Percentiles rank a stretch among this genome's conserved stretches.
phyloP scores from a whole-genome alignment of 129 eudicot genomes.

The Pulicaria dysenterica region DNA sequence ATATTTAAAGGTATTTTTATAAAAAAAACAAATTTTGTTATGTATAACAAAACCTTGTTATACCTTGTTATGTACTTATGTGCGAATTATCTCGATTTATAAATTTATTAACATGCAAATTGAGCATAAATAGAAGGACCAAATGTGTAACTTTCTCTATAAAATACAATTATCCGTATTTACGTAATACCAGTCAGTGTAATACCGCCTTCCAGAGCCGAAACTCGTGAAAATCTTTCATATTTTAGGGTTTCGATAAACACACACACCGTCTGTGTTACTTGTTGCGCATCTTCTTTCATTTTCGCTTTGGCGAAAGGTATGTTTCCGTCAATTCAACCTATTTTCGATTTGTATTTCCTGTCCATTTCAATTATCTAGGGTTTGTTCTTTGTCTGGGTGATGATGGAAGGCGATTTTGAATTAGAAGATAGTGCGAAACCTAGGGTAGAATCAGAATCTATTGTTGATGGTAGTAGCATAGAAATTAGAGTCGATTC shows the following conservation, averaged over 20 bases:
- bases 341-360: not conserved
- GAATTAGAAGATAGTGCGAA: constrained; percentile 30
- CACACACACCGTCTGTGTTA: constrained; percentile 16
- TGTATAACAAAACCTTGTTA: no score
- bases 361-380: constrained; percentile 24
- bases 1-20: no score
- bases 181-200: not conserved
- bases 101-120: no score
- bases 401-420: constrained; percentile 28
- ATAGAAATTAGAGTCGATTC: constrained; percentile 29
- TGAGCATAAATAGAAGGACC: constrained; percentile 19
- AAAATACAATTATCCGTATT: constrained; percentile 13
- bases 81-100: no score
- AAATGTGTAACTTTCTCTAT: not conserved
- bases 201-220: constrained; percentile 21
- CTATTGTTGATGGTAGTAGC: constrained; percentile 26
- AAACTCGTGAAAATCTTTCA: constrained; percentile 15
- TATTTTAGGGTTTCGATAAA: constrained; percentile 36
- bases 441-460: constrained; percentile 35
- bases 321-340: constrained; percentile 22
- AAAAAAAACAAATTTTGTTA: no score
- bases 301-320: constrained; percentile 22
- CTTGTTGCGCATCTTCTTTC: constrained; percentile 9
- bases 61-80: no score
- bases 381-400: constrained; percentile 27